Evolutionary conservation across 306 rosid genomes (phyloP).

Genomic region (Sindora glabra): DNA sequence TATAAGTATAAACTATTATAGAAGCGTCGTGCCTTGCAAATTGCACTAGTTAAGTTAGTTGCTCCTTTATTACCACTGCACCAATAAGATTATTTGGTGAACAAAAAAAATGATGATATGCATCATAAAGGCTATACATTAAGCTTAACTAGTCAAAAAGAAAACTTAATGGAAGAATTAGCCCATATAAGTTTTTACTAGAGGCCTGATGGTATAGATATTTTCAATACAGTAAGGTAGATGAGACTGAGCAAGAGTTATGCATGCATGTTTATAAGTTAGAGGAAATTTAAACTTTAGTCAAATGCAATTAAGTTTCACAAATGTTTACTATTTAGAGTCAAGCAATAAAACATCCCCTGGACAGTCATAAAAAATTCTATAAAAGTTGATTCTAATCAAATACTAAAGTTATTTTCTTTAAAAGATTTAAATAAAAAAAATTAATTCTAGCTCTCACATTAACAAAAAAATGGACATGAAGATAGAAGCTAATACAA

Average conservation of each 20-base stretch:
- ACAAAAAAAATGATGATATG: slow-evolving; percentile 23
- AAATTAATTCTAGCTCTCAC: background rate
- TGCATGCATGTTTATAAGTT: background rate
- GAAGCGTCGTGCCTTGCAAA: slow-evolving; percentile 87
- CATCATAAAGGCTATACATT: background rate
- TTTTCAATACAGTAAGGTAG: background rate
- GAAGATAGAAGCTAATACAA: background rate
- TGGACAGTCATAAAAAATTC: background rate
- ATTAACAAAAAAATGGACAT: background rate
- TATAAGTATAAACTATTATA: slow-evolving; percentile 80
- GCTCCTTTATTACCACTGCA: slow-evolving; percentile 61
- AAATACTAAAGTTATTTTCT: background rate
- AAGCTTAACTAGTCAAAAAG: background rate
- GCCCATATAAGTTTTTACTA: background rate
- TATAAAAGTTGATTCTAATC: background rate
- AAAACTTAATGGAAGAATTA: background rate
- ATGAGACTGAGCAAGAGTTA: background rate
- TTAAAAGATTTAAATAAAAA: background rate
- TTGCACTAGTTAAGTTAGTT: slow-evolving; percentile 52
- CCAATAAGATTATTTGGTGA: slow-evolving; percentile 88
- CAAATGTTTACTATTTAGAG: background rate
- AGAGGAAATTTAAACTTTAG: background rate
- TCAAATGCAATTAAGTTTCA: background rate
- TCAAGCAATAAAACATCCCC: background rate
- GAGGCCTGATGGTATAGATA: background rate